These are phyloP conservation scores for Coemansia nantahalensis DNA, from an alignment of 192 early-diverging fungal genomes.

Conservation along the genomic window DNA sequence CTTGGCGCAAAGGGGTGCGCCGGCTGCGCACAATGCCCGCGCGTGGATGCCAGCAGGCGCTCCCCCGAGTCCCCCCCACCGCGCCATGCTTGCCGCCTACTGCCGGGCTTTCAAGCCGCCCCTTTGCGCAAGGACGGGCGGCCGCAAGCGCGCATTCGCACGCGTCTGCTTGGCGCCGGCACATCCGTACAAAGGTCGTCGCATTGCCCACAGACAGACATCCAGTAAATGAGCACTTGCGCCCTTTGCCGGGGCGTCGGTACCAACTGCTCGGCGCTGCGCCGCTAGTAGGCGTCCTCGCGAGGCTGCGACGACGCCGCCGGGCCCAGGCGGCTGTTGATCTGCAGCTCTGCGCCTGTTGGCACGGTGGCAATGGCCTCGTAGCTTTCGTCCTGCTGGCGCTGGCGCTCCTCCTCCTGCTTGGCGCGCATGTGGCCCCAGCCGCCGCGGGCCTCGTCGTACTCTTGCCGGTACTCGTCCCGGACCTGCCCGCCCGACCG, in stretches of 20 bases:
- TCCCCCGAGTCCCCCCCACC: no score
- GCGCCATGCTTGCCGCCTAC: no score
- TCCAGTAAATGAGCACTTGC: neutral
- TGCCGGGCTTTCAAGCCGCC: no score
- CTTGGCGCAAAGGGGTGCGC: neutral
- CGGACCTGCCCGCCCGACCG: conserved; percentile 91
- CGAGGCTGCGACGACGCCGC: neutral
- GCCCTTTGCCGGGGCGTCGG: no score
- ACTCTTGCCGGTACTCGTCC: conserved; percentile 94
- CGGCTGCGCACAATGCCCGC: no score
- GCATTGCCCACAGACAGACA: no score
- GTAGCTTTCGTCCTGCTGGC: conserved; percentile 63
- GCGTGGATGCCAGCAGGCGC: no score
- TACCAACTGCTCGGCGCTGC: neutral
- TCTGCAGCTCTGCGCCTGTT: conserved; percentile 24
- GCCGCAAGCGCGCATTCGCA: no score
- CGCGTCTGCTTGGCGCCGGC: no score
- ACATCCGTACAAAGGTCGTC: no score
- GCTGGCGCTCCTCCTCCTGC: conserved; percentile 61
- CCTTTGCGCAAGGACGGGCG: no score
- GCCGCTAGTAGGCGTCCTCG: neutral
- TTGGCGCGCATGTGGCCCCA: conserved; percentile 81
- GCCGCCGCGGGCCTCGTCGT: conserved; percentile 92
- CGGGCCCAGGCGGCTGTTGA: conserved; percentile 33
- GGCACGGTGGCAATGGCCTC: conserved; percentile 57